These are phyloP conservation scores for Salix arbutifolia DNA, from an alignment of 345 rosid species.

Conservation along the genomic window DNA sequence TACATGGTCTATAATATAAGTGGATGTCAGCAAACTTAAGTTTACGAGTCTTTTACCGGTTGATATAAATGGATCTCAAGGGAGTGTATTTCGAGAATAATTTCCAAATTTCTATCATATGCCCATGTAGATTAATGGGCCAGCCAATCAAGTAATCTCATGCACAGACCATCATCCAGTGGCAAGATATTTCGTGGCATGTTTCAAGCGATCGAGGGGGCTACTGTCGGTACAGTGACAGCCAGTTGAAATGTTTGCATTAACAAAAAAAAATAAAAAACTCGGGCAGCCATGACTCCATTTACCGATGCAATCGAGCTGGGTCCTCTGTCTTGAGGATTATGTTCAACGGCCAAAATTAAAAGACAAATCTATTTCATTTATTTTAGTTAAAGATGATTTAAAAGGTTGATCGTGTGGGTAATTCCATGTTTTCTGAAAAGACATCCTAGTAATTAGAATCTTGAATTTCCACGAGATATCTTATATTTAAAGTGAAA, in stretches of 20 bases:
- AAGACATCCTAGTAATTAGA: too few relatives aligned
- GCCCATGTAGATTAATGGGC: neutral
- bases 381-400: too few relatives aligned
- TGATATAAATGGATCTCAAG: neutral
- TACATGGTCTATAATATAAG: neutral
- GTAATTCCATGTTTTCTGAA: too few relatives aligned
- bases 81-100: neutral
- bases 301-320: neutral
- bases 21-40: neutral
- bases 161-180: neutral
- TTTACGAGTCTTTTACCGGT: neutral
- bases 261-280: too few relatives aligned
- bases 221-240: neutral
- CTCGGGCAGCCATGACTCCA: too few relatives aligned
- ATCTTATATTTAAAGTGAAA: too few relatives aligned
- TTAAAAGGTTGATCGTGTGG: too few relatives aligned
- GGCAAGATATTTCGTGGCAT: neutral
- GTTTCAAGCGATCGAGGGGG: neutral
- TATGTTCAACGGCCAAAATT: neutral
- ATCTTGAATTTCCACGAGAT: too few relatives aligned
- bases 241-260: neutral
- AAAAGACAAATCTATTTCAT: neutral
- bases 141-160: neutral
- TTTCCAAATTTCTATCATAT: neutral
- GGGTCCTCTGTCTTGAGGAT: neutral